Percentiles rank a stretch among this genome's conserved stretches.
Evolutionary conservation across 768 basidiomycete genomes (phyloP).

Genomic region (Agrocybe chaxingu): DNA sequence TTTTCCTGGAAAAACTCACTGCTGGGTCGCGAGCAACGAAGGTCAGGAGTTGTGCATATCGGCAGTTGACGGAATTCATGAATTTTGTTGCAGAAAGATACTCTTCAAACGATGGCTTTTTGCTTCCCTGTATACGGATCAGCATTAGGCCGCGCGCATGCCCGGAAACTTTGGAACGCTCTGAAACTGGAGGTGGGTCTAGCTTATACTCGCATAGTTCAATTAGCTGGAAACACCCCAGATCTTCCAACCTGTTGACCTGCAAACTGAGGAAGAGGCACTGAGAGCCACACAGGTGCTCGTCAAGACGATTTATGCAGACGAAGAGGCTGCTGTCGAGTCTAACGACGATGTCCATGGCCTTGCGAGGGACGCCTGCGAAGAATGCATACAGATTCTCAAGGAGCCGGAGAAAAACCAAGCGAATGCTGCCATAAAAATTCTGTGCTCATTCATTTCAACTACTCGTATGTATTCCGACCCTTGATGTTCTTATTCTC

Average conservation of each 20-base stretch:
- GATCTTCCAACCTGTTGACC: slow-evolving; percentile 92
- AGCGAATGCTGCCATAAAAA: slow-evolving; percentile 83
- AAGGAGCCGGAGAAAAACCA: slow-evolving; percentile 93
- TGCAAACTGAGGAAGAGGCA: slow-evolving; percentile 69
- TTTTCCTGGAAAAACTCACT: slow-evolving; percentile 89
- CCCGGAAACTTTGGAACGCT: slow-evolving; percentile 84
- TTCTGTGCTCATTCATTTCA: slow-evolving; percentile 73
- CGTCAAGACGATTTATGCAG: slow-evolving; percentile 68
- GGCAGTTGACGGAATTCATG: neutral
- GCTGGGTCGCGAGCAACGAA: slow-evolving; percentile 81
- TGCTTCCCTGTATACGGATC: slow-evolving; percentile 88
- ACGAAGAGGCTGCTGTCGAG: slow-evolving; percentile 35
- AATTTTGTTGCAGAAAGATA: slow-evolving; percentile 63
- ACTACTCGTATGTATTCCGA: slow-evolving; percentile 60
- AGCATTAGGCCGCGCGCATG: slow-evolving; percentile 53
- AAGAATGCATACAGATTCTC: slow-evolving; percentile 77
- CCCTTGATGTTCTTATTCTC: neutral
- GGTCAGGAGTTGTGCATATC: slow-evolving; percentile 36
- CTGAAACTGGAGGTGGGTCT: slow-evolving; percentile 82
- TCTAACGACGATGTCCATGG: slow-evolving; percentile 44
- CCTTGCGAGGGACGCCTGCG: slow-evolving; percentile 70
- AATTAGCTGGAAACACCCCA: slow-evolving; percentile 24
- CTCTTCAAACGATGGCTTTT: slow-evolving; percentile 69
- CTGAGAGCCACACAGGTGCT: slow-evolving; percentile 68
- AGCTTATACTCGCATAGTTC: neutral